These are phyloP conservation scores for Rhynchosporium secalis DNA, from an alignment of 2,329 filamentous ascomycete species.

Conservation along the genomic window DNA sequence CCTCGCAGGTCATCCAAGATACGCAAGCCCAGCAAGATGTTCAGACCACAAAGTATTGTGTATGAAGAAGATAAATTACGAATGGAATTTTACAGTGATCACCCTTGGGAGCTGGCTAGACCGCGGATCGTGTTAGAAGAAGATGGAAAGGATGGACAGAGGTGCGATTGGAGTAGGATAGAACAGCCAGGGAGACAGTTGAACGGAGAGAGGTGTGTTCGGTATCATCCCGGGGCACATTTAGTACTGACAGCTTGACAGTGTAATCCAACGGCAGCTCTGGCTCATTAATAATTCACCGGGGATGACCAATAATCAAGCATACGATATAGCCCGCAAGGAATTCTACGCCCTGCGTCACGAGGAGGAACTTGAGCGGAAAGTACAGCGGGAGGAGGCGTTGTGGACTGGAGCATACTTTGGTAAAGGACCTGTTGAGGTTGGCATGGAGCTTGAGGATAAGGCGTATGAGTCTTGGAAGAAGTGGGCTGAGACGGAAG, in stretches of 20 bases:
- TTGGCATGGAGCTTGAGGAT: slow-evolving; percentile 83
- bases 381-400: slow-evolving; percentile 87
- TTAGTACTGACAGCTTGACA: slow-evolving; percentile 43
- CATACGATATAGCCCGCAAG: slow-evolving; percentile 83
- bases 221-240: slow-evolving; percentile 43
- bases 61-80: slow-evolving; percentile 86
- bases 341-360: slow-evolving; percentile 90
- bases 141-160: slow-evolving; percentile 77
- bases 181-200: slow-evolving; percentile 73
- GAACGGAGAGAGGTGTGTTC: slow-evolving; percentile 71
- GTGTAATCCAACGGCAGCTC: slow-evolving; percentile 88
- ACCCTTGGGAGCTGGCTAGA: slow-evolving; percentile 94
- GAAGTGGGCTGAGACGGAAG: slow-evolving; percentile 64
- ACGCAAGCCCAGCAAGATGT: slow-evolving; percentile 72
- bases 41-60: slow-evolving; percentile 72
- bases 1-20: slow-evolving; percentile 39
- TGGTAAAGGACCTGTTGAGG: slow-evolving; percentile 70
- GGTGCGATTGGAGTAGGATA: slow-evolving; percentile 76
- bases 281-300: slow-evolving; percentile 70
- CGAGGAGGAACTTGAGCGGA: slow-evolving; percentile 75
- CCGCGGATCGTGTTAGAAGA: slow-evolving; percentile 82
- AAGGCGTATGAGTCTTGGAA: slow-evolving; percentile 82
- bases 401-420: slow-evolving; percentile 85
- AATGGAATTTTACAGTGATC: slow-evolving; percentile 82
- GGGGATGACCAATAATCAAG: slow-evolving; percentile 60